A percentile compares a stretch with the other conserved stretches of the same genome.
These are phyloP conservation scores for Lodderomyces jiufengensis DNA, from an alignment of 1,139 yeast species.

Conservation along the genomic window DNA sequence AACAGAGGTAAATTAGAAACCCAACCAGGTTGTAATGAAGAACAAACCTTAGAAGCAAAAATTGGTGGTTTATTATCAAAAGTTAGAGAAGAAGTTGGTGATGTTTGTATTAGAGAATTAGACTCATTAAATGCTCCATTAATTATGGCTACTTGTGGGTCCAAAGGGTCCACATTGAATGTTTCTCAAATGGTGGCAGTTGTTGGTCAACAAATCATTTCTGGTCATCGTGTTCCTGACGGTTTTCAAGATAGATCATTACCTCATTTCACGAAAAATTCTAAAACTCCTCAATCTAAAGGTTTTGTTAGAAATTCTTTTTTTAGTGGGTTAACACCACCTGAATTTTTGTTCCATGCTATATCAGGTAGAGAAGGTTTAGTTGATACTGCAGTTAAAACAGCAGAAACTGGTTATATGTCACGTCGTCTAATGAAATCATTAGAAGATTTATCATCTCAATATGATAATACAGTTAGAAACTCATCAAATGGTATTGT, in stretches of 20 bases:
- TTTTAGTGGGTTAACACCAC: constrained; percentile 90
- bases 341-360: constrained; percentile 97
- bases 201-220: constrained; percentile 98
- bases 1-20: constrained; percentile 90
- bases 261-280: constrained; percentile 94
- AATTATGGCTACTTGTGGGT: constrained; percentile 99
- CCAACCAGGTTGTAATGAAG: constrained; percentile 99
- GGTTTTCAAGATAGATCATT: constrained; percentile 98
- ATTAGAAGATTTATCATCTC: constrained; percentile 89
- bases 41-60: constrained; percentile 95
- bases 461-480: constrained; percentile 91
- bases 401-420: constrained; percentile 99
- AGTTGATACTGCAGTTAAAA: constrained; percentile 98
- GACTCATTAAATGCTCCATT: constrained; percentile 92
- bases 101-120: constrained; percentile 88
- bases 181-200: constrained; percentile 99
- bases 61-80: constrained; percentile 94
- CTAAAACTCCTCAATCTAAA: constrained; percentile 96
- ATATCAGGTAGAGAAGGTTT: constrained; percentile 99
- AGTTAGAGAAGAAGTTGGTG: constrained; percentile 99
- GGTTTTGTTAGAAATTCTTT: constrained; percentile 97
- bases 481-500: constrained; percentile 95
- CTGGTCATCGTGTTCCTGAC: constrained; percentile 99
- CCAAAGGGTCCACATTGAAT: constrained; percentile 95
- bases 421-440: constrained; percentile 98